phyloP scores from a whole-genome alignment of 2,329 filamentous ascomycete species.

The Parafenestella ontariensis region DNA sequence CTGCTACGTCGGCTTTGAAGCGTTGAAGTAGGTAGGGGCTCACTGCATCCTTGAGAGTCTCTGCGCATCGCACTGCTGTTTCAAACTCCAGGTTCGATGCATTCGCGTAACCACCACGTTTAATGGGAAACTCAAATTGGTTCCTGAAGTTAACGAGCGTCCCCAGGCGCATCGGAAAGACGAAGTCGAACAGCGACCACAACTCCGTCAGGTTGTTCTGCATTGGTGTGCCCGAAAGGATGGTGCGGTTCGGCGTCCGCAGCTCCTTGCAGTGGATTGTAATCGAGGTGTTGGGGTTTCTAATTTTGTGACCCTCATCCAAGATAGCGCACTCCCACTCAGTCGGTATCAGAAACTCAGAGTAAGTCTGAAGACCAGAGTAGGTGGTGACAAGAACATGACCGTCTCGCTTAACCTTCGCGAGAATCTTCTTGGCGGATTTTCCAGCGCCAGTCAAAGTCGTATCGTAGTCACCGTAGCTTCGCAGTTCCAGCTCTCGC shows the following conservation, averaged over 20 bases:
- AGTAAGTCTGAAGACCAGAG: constrained; percentile 91
- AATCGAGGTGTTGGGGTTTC: constrained; percentile 93
- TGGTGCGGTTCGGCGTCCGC: constrained; percentile 86
- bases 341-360: constrained; percentile 78
- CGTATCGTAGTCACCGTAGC: constrained; percentile 54
- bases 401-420: constrained; percentile 80
- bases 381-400: constrained; percentile 97
- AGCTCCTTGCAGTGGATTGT: constrained; percentile 96
- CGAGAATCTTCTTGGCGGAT: constrained; percentile 79
- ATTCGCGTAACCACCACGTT: constrained; percentile 91
- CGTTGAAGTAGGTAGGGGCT: constrained; percentile 91
- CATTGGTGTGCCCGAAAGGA: constrained; percentile 95
- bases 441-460: constrained; percentile 65
- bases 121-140: constrained; percentile 93
- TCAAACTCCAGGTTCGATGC: constrained; percentile 93
- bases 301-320: constrained; percentile 97
- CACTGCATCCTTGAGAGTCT: constrained; percentile 91
- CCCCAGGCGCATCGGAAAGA: constrained; percentile 94
- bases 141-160: constrained; percentile 89
- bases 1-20: constrained; percentile 90
- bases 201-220: constrained; percentile 96
- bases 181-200: constrained; percentile 97
- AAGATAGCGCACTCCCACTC: constrained; percentile 94
- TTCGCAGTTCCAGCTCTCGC: constrained; percentile 61
- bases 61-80: constrained; percentile 91